These are phyloP conservation scores for Trichomonas gallinae DNA, from an alignment of 208 protist species.

Conservation along the genomic window DNA sequence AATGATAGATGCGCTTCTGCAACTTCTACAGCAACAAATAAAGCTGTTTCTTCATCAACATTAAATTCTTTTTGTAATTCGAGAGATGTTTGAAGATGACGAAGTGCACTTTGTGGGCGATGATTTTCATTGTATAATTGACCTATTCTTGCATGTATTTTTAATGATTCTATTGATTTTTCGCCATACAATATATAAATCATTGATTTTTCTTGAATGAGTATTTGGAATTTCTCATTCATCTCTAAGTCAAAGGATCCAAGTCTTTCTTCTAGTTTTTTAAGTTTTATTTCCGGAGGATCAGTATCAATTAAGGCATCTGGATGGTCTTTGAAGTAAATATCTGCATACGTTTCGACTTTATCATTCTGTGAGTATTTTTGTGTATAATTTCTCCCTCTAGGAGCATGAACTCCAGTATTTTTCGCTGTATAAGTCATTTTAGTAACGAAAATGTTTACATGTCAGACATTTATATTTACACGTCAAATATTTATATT, in stretches of 20 bases:
- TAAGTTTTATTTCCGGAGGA: not conserved
- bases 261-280: not conserved
- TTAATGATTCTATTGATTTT: not conserved
- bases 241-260: not conserved
- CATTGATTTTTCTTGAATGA: not conserved
- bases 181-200: not conserved
- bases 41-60: not conserved
- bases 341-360: not conserved
- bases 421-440: not conserved
- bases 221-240: not conserved
- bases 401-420: not conserved
- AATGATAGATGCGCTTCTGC: not conserved
- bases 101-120: not conserved
- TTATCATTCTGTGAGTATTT: not conserved
- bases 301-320: not conserved
- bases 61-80: not conserved
- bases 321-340: not conserved
- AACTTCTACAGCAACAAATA: not conserved
- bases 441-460: not conserved
- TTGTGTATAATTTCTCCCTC: not conserved
- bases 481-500: too few species aligned
- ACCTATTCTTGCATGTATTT: not conserved
- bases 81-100: not conserved
- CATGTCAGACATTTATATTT: too few species aligned
- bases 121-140: not conserved